phyloP scores from a whole-genome alignment of 2,329 filamentous ascomycete genomes.

The Aureobasidium uvarum region DNA sequence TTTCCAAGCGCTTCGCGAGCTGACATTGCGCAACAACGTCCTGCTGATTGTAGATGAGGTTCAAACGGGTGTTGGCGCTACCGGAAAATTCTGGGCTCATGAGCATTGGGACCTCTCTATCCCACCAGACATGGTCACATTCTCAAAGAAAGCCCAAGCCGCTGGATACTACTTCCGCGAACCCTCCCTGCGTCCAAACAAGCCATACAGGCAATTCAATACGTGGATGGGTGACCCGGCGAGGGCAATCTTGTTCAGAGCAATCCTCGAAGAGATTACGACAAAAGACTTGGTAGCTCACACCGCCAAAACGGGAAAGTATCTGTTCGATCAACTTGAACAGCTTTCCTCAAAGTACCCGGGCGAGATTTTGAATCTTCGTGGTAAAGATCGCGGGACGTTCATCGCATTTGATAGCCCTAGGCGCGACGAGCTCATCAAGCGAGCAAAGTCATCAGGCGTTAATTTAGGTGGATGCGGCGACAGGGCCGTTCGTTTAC shows the following conservation, averaged over 20 bases:
- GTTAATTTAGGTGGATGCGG: too few relatives aligned
- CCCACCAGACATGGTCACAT: conserved; percentile 91
- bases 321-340: conserved; percentile 68
- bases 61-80: conserved; percentile 85
- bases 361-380: conserved; percentile 71
- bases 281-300: conserved; percentile 58
- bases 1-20: conserved; percentile 74
- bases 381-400: conserved; percentile 80
- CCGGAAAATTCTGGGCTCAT: conserved; percentile 91
- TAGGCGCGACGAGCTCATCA: too few relatives aligned
- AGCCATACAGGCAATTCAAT: conserved; percentile 91
- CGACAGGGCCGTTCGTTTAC: too few relatives aligned
- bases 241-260: conserved; percentile 75
- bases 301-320: conserved; percentile 71
- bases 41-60: conserved; percentile 90
- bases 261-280: conserved; percentile 74
- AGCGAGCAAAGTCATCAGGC: too few relatives aligned
- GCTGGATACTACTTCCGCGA: conserved; percentile 87
- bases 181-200: conserved; percentile 74
- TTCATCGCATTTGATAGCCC: conserved; percentile 62
- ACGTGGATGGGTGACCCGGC: conserved; percentile 94
- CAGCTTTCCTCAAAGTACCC: conserved; percentile 66
- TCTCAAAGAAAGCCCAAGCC: conserved; percentile 89
- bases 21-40: conserved; percentile 71
- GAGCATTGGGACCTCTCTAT: conserved; percentile 79